Percentiles rank a stretch among this genome's conserved stretches.
phyloP scores from a whole-genome alignment of 352 stramenopile species.

The Globisporangium camurandrum region DNA sequence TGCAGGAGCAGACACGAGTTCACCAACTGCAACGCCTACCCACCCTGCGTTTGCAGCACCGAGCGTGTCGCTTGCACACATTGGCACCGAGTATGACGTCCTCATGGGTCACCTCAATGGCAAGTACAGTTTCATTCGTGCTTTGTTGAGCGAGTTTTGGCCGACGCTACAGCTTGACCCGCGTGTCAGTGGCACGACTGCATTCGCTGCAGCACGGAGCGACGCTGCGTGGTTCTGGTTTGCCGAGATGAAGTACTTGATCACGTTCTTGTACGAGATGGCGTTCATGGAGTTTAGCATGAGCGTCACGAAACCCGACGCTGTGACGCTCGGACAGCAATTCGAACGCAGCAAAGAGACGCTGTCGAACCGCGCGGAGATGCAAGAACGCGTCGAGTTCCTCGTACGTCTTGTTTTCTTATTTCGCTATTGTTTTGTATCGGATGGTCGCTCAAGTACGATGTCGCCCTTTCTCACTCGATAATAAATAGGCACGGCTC shows the following conservation, averaged over 20 bases:
- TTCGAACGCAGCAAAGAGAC: constrained; percentile 33
- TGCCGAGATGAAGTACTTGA: constrained; percentile 70
- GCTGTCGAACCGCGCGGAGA: constrained; percentile 57
- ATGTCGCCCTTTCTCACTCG: not conserved
- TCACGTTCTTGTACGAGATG: constrained; percentile 80
- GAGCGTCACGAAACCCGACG: constrained; percentile 77
- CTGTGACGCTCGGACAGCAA: constrained; percentile 26
- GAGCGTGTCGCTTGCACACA: constrained; percentile 3
- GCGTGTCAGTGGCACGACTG: constrained; percentile 20
- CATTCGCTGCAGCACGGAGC: too few species aligned
- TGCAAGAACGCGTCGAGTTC: constrained; percentile 73
- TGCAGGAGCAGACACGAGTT: not conserved
- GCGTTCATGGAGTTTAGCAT: constrained; percentile 83
- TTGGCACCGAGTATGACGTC: constrained; percentile 19
- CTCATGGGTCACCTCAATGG: constrained; percentile 24
- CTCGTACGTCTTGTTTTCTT: constrained; percentile 15
- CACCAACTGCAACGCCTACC: not conserved
- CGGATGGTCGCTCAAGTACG: not conserved
- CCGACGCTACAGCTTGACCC: constrained; percentile 46
- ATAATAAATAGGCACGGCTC: constrained; percentile 17
- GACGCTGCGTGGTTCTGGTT: constrained; percentile 83
- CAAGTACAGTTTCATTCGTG: constrained; percentile 48
- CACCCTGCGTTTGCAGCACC: not conserved
- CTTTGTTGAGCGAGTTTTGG: constrained; percentile 69
- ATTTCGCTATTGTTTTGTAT: not conserved